Percentiles rank a stretch among this genome's conserved stretches.
These are phyloP conservation scores for Vinca minor DNA, from an alignment of 257 asterid genomes.

Conservation along the genomic window DNA sequence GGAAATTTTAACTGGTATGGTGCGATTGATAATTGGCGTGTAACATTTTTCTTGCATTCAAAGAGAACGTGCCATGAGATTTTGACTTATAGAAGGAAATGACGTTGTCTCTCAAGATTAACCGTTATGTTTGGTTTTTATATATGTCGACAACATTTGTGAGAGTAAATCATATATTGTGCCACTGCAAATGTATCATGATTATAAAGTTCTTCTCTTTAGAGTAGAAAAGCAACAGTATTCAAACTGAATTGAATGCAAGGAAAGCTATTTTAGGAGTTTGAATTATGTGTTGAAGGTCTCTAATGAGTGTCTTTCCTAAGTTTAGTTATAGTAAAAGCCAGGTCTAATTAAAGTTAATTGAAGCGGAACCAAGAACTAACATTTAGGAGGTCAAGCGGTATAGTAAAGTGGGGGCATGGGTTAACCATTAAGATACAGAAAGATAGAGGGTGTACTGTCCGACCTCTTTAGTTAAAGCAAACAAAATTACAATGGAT, in stretches of 20 bases:
- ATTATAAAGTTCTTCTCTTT: not conserved
- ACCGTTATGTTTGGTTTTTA: no score
- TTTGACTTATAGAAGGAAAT: not conserved
- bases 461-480: not conserved
- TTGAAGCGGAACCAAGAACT: conserved; percentile 5
- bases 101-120: no score
- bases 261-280: not conserved
- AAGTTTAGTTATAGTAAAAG: not conserved
- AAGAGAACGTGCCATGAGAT: not conserved
- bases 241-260: not conserved
- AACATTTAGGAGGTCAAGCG: not conserved
- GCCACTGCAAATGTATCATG: not conserved
- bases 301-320: not conserved
- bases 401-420: no score
- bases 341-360: conserved; percentile 1
- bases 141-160: no score
- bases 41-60: not conserved
- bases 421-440: no score
- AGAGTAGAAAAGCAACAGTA: not conserved
- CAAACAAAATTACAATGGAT: not conserved
- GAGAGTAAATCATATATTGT: not conserved
- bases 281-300: not conserved
- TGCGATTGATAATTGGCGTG: not conserved
- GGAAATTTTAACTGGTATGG: not conserved
- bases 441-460: not conserved